Conservation (phyloP, 2,329 filamentous ascomycete genomes). For the Sporothrix curviconia region DNA sequence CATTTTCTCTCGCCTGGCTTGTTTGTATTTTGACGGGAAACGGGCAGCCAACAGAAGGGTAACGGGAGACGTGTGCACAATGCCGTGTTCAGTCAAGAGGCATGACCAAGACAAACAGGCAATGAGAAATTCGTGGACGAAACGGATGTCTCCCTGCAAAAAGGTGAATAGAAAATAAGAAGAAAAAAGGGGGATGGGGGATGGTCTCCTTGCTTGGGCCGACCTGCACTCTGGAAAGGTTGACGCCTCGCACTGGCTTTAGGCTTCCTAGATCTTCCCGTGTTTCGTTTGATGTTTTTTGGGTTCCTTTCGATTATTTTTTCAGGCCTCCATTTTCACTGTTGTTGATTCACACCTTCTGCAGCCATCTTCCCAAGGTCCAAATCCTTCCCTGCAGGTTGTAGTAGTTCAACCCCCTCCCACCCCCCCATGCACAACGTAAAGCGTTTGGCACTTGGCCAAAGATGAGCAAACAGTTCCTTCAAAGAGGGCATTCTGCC, state of each 20-base stretch:
- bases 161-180: too few relatives aligned
- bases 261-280: too few relatives aligned
- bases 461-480: background rate
- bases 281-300: slow-evolving; percentile 6
- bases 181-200: too few relatives aligned
- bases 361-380: slow-evolving; percentile 5
- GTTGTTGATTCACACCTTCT: slow-evolving; percentile 12
- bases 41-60: slow-evolving; percentile 9
- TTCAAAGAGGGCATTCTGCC: background rate
- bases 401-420: background rate
- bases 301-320: background rate
- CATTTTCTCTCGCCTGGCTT: slow-evolving; percentile 3
- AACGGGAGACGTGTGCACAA: slow-evolving; percentile 5
- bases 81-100: slow-evolving; percentile 6
- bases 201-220: too few relatives aligned
- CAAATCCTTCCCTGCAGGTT: background rate
- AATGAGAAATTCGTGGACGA: too few relatives aligned
- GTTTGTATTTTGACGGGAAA: slow-evolving; percentile 7
- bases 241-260: too few relatives aligned
- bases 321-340: background rate
- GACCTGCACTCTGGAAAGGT: background rate
- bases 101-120: too few relatives aligned
- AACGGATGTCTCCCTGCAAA: too few relatives aligned
- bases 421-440: background rate
- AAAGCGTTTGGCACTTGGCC: slow-evolving; percentile 14